Percentiles rank a stretch among this genome's conserved stretches.
Conservation (phyloP, 1,139 yeast species). For the Lipomyces yarrowii region DNA sequence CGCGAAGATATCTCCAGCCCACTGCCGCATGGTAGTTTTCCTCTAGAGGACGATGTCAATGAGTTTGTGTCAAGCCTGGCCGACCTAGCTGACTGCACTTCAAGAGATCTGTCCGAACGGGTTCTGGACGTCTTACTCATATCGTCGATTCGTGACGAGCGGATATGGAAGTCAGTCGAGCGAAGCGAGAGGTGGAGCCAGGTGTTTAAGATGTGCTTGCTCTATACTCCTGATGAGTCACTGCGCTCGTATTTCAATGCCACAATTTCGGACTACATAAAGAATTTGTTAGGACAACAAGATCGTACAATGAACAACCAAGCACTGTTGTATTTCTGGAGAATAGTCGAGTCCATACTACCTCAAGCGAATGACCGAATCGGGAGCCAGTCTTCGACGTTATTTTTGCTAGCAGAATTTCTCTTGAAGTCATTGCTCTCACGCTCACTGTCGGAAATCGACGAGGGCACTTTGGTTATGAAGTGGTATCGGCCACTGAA, state of each 20-base stretch:
- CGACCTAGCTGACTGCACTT: conserved; percentile 4
- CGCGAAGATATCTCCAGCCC: conserved; percentile 2
- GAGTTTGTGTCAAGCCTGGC: conserved; percentile 8
- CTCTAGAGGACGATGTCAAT: neutral
- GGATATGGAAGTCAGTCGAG: conserved; percentile 10
- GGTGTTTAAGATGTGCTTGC: conserved; percentile 6
- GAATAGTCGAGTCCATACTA: conserved; percentile 2
- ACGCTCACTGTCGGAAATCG: neutral
- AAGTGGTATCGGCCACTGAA: conserved; percentile 7
- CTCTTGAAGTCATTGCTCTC: conserved; percentile 8
- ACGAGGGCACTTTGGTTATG: conserved; percentile 3
- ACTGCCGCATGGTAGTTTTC: neutral
- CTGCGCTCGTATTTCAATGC: conserved; percentile 10
- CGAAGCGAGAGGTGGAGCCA: conserved; percentile 2
- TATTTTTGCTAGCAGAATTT: conserved; percentile 15
- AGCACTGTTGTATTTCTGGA: conserved; percentile 16
- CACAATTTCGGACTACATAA: conserved; percentile 8
- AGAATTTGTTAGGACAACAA: neutral
- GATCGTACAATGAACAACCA: neutral
- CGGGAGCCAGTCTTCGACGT: conserved; percentile 2
- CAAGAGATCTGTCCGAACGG: conserved; percentile 7
- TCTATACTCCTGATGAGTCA: conserved; percentile 2
- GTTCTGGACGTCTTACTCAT: conserved; percentile 16
- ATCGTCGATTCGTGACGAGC: conserved; percentile 7
- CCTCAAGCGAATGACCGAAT: conserved; percentile 2